Conservation (phyloP, 257 asterid species). For the Ilex aquifolium region DNA sequence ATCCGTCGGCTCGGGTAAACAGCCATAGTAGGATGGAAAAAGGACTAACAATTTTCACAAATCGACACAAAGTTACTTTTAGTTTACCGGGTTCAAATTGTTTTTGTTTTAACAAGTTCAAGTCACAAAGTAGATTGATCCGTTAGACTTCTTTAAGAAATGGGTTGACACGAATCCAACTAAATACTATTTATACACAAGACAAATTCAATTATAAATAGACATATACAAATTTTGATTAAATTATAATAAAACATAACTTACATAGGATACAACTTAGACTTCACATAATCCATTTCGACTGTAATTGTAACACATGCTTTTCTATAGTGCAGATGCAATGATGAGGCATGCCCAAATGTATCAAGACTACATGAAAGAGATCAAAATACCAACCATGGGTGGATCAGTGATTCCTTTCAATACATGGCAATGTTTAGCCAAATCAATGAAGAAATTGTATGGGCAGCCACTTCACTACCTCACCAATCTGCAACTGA, state of each 20-base stretch:
- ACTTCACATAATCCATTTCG: background rate
- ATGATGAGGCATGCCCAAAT: background rate
- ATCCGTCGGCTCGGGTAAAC: no score
- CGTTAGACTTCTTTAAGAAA: no score
- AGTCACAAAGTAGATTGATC: no score
- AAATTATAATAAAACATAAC: no score
- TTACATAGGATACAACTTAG: no score
- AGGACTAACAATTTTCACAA: no score
- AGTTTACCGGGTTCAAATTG: no score
- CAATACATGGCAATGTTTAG: background rate
- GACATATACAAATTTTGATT: background rate
- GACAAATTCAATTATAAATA: background rate
- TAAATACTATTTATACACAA: background rate
- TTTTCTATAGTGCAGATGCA: background rate
- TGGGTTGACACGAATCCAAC: background rate
- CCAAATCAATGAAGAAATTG: background rate
- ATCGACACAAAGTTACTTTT: no score
- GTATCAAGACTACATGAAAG: background rate
- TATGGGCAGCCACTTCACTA: background rate
- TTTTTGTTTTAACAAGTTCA: no score
- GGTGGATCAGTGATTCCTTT: background rate
- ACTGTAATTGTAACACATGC: background rate
- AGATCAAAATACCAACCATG: background rate
- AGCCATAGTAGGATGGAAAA: no score
- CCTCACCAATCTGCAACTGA: background rate